Evolutionary conservation across 1,284 basidiomycete genomes (phyloP).

Genomic region (Phylloboletellus chloephorus): DNA sequence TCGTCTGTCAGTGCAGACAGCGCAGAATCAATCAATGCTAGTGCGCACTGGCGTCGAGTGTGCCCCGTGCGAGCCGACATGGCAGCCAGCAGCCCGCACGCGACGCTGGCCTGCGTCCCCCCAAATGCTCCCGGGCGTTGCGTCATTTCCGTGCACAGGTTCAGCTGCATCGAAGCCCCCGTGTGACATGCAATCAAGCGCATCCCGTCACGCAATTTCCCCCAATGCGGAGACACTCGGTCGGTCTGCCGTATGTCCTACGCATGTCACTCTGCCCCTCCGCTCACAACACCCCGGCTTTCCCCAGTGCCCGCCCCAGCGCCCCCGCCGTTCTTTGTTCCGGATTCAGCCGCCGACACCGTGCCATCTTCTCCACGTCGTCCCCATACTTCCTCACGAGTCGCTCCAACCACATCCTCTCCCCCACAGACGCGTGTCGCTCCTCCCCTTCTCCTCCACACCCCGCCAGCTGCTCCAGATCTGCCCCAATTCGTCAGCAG

Average conservation of each 20-base stretch:
- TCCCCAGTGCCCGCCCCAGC: constrained; percentile 57
- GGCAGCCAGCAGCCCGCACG: too few relatives aligned
- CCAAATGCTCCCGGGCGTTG: constrained; percentile 13
- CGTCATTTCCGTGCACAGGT: constrained; percentile 29
- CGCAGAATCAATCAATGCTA: too few relatives aligned
- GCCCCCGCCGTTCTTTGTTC: constrained; percentile 87
- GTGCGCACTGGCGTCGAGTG: too few relatives aligned
- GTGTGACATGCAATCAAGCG: constrained; percentile 16
- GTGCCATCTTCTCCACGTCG: constrained; percentile 74
- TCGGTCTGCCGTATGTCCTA: constrained; percentile 8
- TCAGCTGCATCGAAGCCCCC: constrained; percentile 21
- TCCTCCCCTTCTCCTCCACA: constrained; percentile 41
- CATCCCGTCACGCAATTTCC: constrained; percentile 27
- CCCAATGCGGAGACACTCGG: constrained; percentile 14
- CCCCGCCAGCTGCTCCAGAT: constrained; percentile 43
- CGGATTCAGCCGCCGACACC: constrained; percentile 75
- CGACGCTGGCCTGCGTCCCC: too few relatives aligned
- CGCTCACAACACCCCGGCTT: constrained; percentile 38
- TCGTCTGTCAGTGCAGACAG: too few relatives aligned
- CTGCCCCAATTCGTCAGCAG: constrained; percentile 29
- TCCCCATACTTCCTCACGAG: constrained; percentile 70
- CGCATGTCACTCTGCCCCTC: constrained; percentile 1
- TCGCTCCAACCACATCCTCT: constrained; percentile 61
- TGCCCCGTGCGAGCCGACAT: too few relatives aligned
- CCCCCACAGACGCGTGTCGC: constrained; percentile 68